Evolutionary conservation across 768 basidiomycete species (phyloP), one percentile per base, ranked within the genome.

Genomic region (Steccherinum ochraceum): DNA sequence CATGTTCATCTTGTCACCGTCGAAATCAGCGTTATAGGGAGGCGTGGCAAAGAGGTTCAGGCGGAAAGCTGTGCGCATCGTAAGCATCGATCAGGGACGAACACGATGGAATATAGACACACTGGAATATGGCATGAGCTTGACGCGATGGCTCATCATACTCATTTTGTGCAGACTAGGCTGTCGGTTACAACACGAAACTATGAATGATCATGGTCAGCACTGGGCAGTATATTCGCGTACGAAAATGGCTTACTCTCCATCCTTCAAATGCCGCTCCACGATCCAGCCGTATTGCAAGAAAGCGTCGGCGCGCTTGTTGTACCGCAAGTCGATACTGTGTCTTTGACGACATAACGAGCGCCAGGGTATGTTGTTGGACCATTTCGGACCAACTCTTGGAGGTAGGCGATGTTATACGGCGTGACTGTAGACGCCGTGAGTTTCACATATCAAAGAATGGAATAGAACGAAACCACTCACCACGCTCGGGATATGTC

Each of bases 1-100:
- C 87, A 98, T 90, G 72, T 98, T 98, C 95, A 98, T 98, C 67
- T 98, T 95, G 62, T 97, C 95, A 58, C 95, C 95, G 63, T 98
- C 95, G 69, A 97, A 98, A 72, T 98, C 94, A 65, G 95, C 95
- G 61, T 98, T 98, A 71, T 98, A 97, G n/a, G 96, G 96, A 30
- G 95, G 92, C 11, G 93, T 97, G 50, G 98, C 96, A 50, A 96
- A 98, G 55, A 98, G 84, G 67, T 98, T 98, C 57, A 98, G 70
- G 51, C 96, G 94, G 76, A 98, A 99, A 50, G 95, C 93, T 94
- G 51, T 7, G 23, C 20, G 25, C 3, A 24, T n/a, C 70, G 42
- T 46, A 18, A 60, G 53, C 18, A 59, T 49, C 25, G 30, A 19
- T 48, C 2, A 18, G 4, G n/a, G n/a, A n/a, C n/a, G 21, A 30